These are phyloP conservation scores for Sporothrix mexicana DNA, from an alignment of 2,329 filamentous ascomycete species.

Conservation along the genomic window DNA sequence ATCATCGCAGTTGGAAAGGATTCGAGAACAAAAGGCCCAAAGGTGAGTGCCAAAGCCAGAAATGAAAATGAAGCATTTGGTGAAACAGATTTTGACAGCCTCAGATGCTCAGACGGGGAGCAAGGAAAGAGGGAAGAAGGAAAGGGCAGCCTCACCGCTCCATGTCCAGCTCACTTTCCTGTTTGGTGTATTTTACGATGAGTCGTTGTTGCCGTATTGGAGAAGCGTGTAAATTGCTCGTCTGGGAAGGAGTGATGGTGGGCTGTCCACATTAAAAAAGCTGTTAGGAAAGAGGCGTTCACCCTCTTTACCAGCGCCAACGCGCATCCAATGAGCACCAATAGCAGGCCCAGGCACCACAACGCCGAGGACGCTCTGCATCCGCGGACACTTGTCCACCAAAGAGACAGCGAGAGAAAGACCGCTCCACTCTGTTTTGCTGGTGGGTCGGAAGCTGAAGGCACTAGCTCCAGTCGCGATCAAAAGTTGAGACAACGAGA, in stretches of 20 bases:
- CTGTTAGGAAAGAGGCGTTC: not conserved
- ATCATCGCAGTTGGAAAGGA: not conserved
- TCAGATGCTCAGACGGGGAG: not conserved
- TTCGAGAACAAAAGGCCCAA: not conserved
- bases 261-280: not conserved
- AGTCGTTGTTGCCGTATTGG: constrained; percentile 4
- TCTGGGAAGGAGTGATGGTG: constrained; percentile 24
- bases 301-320: not conserved
- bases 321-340: constrained; percentile 7
- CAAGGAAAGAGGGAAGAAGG: not conserved
- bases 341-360: constrained; percentile 22
- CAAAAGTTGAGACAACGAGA: constrained; percentile 1
- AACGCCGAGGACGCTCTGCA: constrained; percentile 16
- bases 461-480: constrained; percentile 27
- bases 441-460: constrained; percentile 33
- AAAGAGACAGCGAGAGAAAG: constrained; percentile 30
- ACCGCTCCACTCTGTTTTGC: constrained; percentile 17
- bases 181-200: constrained; percentile 18
- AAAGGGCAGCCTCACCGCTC: constrained; percentile 29
- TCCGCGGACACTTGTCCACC: constrained; percentile 2
- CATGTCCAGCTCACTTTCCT: constrained; percentile 23
- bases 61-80: constrained; percentile 15
- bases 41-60: constrained; percentile 1
- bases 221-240: constrained; percentile 12
- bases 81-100: not conserved